These are phyloP conservation scores for Eragrostis nindensis DNA, from an alignment of 176 grass and related monocot genomes.

Conservation along the genomic window DNA sequence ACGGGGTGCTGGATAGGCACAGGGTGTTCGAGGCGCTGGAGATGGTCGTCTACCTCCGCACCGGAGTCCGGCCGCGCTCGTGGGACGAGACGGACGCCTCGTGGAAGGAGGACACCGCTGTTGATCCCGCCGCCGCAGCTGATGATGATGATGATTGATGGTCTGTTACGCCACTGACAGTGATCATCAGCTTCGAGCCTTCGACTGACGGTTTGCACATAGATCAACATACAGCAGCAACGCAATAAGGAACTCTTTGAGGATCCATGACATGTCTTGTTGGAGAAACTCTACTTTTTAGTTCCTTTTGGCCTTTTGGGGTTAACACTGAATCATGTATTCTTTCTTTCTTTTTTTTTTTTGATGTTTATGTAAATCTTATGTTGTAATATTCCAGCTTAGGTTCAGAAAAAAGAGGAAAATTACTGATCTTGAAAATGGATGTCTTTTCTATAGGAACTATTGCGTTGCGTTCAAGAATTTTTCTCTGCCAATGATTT, in stretches of 20 bases:
- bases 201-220: conserved; percentile 32
- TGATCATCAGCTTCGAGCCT: not conserved
- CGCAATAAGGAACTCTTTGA: not conserved
- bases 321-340: not conserved
- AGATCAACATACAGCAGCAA: not conserved
- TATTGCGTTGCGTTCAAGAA: not conserved
- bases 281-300: not conserved
- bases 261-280: not conserved
- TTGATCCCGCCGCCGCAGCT: not conserved
- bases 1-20: conserved; percentile 56
- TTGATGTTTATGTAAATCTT: not conserved
- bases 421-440: not conserved
- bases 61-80: conserved; percentile 68
- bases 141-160: not conserved
- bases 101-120: conserved; percentile 56
- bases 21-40: conserved; percentile 82
- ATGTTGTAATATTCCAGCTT: not conserved
- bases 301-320: not conserved
- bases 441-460: not conserved
- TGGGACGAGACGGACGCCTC: conserved; percentile 56
- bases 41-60: conserved; percentile 75
- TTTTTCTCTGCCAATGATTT: conserved; percentile 21
- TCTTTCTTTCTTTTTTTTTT: not conserved
- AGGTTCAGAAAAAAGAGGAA: not conserved
- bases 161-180: not conserved